These are phyloP conservation scores for Backusella mclennaniae DNA, from an alignment of 192 early-diverging fungal genomes.

Conservation along the genomic window DNA sequence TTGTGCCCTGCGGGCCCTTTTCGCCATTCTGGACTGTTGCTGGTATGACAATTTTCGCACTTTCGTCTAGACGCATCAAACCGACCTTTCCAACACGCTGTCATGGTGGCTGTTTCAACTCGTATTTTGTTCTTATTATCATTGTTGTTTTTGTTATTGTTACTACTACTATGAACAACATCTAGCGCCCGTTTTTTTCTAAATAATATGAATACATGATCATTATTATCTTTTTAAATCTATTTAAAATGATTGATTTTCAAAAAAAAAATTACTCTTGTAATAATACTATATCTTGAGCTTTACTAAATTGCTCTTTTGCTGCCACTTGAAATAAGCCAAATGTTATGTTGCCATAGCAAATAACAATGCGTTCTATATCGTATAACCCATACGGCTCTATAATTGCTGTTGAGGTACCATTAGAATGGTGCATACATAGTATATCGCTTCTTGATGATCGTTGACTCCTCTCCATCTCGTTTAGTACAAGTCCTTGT, in stretches of 20 bases:
- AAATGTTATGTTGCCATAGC: constrained; percentile 2
- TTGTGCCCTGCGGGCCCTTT: constrained; percentile 22
- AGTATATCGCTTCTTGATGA: background rate
- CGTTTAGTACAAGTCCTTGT: background rate
- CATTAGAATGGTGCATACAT: constrained; percentile 1
- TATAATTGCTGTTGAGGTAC: background rate
- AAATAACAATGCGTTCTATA: background rate
- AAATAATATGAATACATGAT: background rate
- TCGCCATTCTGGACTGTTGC: constrained; percentile 24
- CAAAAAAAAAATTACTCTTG: background rate
- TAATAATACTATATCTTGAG: background rate
- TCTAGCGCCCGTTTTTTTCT: background rate
- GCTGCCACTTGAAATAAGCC: constrained; percentile 2
- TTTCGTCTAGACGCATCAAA: constrained; percentile 1
- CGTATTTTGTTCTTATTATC: background rate
- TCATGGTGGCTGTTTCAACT: background rate
- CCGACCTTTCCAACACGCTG: background rate
- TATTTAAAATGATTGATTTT: background rate
- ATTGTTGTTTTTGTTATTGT: background rate
- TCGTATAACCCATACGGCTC: background rate
- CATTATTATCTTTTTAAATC: background rate
- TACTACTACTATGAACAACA: background rate
- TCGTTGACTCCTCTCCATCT: background rate
- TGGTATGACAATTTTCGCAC: constrained; percentile 21
- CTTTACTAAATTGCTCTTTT: background rate